Base-by-base conservation (phyloP, 768 basidiomycete species). In the Termitomyces sp. region DNA sequence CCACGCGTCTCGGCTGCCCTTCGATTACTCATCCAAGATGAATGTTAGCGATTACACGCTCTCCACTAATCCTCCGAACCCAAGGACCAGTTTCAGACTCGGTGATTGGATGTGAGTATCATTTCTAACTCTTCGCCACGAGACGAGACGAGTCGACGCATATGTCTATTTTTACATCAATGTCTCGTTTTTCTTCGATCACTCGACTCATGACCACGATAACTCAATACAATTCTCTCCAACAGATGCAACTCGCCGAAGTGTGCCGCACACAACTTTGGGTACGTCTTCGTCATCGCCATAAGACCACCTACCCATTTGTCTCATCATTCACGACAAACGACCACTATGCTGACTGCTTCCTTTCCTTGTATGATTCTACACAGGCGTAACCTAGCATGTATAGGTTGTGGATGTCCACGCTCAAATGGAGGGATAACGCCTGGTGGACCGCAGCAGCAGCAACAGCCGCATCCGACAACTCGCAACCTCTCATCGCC, bases 261-360 rank as follows among this genome's bases (percentile, higher is more conserved):
- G 46, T 92, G 90, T 69, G 86, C 83, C 64, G 89, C 88, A 14
- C 89, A 91, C 69, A 92, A 92, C 74, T 92, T 92, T 77, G 87
- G 87, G 89, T 90, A 69, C 77, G 87, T 82, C 7, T 53, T 40
- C 50, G 50, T 51, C 50, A 51, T 51, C 25, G 25, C n/a, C 37
- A 29, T 19, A 51, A 27, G 16, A 51, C 37, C n/a, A 14, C 17
- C 17, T 38, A 8, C 17, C 29, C 21, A n/a, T 25, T 35, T 60
- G 58, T 64, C 52, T 61, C 59, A 60, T 48, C 55, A 49, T 41
- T 51, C 27, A 52, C 56, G n/a, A n/a, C n/a, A n/a, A 34, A 37
- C 54, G 29, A 34, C 54, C 59, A 54, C 59, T 59, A 75, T 79
- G 69, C 76, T 83, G 62, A 79, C 78, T 45, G 71, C 78, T 45